phyloP scores from a whole-genome alignment of 176 grass and related monocot species.

The Echinochloa phyllopogon region DNA sequence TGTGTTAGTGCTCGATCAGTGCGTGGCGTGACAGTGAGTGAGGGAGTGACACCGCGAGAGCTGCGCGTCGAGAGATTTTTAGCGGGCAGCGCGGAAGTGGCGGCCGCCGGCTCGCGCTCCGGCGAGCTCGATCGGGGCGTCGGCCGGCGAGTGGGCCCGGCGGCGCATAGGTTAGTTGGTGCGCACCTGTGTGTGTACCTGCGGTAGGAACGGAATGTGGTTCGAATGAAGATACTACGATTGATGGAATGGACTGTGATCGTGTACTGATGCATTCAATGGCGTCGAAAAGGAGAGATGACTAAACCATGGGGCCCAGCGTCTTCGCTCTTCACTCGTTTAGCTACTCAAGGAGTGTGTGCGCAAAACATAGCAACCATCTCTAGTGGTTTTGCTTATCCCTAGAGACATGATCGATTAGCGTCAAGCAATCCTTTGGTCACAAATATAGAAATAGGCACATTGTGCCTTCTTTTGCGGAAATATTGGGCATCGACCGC shows the following conservation, averaged over 20 bases:
- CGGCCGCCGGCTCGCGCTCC: conserved; percentile 13
- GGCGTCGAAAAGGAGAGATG: background rate
- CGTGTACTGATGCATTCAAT: background rate
- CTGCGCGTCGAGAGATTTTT: background rate
- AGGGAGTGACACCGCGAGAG: background rate
- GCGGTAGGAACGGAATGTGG: conserved; percentile 23
- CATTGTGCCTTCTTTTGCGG: too few relatives aligned
- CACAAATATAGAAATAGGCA: too few relatives aligned
- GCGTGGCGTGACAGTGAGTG: background rate
- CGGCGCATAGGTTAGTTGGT: background rate
- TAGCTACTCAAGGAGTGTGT: too few relatives aligned
- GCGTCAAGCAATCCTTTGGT: too few relatives aligned
- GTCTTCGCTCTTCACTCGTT: background rate
- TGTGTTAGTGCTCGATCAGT: background rate
- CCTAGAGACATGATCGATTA: too few relatives aligned
- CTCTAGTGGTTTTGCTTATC: too few relatives aligned
- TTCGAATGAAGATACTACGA: background rate
- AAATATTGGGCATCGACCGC: too few relatives aligned
- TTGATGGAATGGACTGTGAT: background rate
- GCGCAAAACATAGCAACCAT: too few relatives aligned
- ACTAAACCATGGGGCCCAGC: background rate
- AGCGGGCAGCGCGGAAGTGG: background rate
- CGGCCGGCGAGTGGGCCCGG: background rate
- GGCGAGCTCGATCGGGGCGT: background rate
- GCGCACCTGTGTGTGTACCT: background rate